These are phyloP conservation scores for Mycosarcoma mackinlayi DNA, from an alignment of 1,284 basidiomycete genomes.

Conservation along the genomic window DNA sequence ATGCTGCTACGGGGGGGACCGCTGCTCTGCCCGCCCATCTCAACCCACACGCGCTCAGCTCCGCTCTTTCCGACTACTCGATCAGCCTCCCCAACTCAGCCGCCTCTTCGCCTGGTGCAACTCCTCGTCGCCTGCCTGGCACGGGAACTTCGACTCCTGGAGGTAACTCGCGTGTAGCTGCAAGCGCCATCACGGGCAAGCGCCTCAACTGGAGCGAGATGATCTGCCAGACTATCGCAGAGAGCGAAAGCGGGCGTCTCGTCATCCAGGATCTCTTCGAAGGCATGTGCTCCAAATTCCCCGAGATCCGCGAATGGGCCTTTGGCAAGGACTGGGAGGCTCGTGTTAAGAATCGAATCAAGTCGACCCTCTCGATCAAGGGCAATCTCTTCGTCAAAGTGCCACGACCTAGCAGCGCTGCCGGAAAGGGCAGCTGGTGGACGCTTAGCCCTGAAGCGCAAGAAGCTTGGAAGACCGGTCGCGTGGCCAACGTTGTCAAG, in stretches of 20 bases:
- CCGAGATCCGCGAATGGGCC: conserved; percentile 65
- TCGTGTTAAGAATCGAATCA: conserved; percentile 67
- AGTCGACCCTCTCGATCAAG: conserved; percentile 67
- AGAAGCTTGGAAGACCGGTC: conserved; percentile 62
- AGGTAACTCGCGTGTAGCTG: conserved; percentile 55
- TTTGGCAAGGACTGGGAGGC: conserved; percentile 66
- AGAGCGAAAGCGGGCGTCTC: conserved; percentile 59
- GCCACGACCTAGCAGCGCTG: conserved; percentile 58
- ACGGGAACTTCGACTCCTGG: conserved; percentile 46
- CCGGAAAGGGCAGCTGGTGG: conserved; percentile 67
- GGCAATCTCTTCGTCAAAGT: conserved; percentile 66
- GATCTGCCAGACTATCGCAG: conserved; percentile 65
- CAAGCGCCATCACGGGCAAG: conserved; percentile 59
- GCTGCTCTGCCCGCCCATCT: conserved; percentile 51
- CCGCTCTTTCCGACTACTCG: conserved; percentile 56
- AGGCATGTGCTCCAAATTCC: conserved; percentile 63
- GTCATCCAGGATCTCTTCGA: conserved; percentile 67
- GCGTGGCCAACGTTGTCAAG: conserved; percentile 61
- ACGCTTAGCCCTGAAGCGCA: conserved; percentile 63
- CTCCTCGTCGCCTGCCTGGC: conserved; percentile 46
- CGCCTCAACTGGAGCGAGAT: conserved; percentile 67
- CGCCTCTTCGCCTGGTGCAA: conserved; percentile 55
- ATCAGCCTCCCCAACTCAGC: conserved; percentile 53
- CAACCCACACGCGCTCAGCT: conserved; percentile 53
- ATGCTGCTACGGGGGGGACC: conserved; percentile 43